Percentiles rank a stretch among this genome's conserved stretches.
Conservation (phyloP, 2,329 filamentous ascomycete species). For the Penicillium rolfsii region DNA sequence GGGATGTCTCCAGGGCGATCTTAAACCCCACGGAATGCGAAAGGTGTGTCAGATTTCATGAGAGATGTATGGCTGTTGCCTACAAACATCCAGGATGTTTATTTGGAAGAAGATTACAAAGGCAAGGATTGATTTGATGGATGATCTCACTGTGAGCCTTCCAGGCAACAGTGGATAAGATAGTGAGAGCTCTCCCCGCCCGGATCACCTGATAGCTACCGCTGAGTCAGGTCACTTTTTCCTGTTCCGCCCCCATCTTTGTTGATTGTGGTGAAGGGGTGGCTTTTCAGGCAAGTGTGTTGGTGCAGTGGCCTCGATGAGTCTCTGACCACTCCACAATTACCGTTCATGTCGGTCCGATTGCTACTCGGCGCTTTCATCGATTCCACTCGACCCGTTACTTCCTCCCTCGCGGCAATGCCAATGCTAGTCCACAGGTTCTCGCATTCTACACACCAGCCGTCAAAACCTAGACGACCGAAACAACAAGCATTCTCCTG, state of each 20-base stretch:
- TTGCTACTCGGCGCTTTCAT: neutral
- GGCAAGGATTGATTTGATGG: conserved; percentile 12
- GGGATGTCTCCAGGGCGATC: conserved; percentile 17
- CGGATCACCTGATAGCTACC: conserved; percentile 14
- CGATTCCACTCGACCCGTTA: neutral
- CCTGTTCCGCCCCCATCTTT: neutral
- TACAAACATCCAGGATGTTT: conserved; percentile 10
- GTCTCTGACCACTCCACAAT: neutral
- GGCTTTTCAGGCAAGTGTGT: neutral
- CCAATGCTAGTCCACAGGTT: conserved; percentile 24
- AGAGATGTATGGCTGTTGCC: conserved; percentile 22
- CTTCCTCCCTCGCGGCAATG: conserved; percentile 9
- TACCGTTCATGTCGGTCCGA: conserved; percentile 1
- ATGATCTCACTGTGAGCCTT: conserved; percentile 18
- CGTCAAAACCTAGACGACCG: conserved; percentile 20
- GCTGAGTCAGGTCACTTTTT: conserved; percentile 8
- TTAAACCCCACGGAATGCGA: conserved; percentile 9
- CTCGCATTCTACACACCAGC: conserved; percentile 14
- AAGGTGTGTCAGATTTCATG: conserved; percentile 7
- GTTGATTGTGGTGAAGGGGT: neutral
- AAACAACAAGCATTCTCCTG: neutral
- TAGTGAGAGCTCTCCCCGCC: conserved; percentile 21
- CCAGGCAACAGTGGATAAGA: conserved; percentile 34
- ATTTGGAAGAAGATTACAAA: conserved; percentile 3
- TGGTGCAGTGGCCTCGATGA: neutral